These are phyloP conservation scores for Paralagenidium karlingii DNA, from an alignment of 352 stramenopile species.

Conservation along the genomic window DNA sequence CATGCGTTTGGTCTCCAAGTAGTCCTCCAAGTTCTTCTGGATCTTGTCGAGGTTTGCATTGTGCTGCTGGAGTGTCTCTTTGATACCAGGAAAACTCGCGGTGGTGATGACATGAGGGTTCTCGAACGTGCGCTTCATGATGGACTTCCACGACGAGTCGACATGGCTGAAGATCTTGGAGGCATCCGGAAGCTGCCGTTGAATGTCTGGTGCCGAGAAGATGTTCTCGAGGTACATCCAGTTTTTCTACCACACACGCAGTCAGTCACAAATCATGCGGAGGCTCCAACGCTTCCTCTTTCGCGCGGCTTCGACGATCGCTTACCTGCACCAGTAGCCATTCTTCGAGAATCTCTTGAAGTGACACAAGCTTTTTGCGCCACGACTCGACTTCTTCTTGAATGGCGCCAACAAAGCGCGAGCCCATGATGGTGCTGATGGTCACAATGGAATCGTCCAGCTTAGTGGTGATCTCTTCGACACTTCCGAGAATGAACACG, in stretches of 20 bases:
- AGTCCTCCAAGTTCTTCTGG: conserved; percentile 88
- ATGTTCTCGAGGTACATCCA: conserved; percentile 86
- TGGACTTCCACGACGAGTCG: conserved; percentile 84
- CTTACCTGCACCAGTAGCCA: conserved; percentile 83
- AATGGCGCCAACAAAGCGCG: conserved; percentile 84
- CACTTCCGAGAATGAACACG: conserved; percentile 85
- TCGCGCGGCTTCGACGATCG: no score
- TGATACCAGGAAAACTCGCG: conserved; percentile 63
- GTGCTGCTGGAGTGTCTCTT: conserved; percentile 72
- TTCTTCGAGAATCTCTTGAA: conserved; percentile 82
- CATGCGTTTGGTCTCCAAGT: conserved; percentile 89
- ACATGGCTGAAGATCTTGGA: conserved; percentile 87
- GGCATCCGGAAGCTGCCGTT: conserved; percentile 80
- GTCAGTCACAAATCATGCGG: no score
- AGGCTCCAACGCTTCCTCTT: no score
- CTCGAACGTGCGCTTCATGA: conserved; percentile 84
- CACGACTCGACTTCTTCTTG: conserved; percentile 83
- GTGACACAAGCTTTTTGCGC: conserved; percentile 66
- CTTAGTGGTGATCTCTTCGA: conserved; percentile 84
- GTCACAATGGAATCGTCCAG: conserved; percentile 90
- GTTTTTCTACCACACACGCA: no score
- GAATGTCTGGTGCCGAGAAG: conserved; percentile 84
- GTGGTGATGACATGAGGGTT: conserved; percentile 78
- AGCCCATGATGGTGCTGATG: conserved; percentile 89
- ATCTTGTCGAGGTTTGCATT: conserved; percentile 84